Percentiles rank a stretch among this genome's conserved stretches.
These are phyloP conservation scores for Stephania japonica DNA, from an alignment of 164 flowering plant genomes.

Conservation along the genomic window DNA sequence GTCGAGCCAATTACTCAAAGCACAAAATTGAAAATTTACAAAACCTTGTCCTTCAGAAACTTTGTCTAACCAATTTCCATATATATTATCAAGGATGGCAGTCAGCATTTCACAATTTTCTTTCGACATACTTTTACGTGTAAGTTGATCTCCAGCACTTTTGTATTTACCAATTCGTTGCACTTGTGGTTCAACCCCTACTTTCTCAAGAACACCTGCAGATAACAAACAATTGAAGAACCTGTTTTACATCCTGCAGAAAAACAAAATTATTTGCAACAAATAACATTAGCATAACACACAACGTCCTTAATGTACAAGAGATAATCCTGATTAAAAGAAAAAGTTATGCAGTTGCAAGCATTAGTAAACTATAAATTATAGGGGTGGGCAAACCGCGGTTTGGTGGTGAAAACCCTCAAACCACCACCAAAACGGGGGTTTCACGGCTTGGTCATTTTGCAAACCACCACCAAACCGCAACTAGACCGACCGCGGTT, in stretches of 20 bases:
- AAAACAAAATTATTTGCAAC: neutral
- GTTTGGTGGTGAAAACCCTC: too few relatives aligned
- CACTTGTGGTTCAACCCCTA: conserved; percentile 84
- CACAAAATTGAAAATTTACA: conserved; percentile 3
- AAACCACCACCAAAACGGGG: too few relatives aligned
- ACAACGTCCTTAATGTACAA: neutral
- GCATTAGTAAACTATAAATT: neutral
- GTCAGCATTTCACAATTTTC: conserved; percentile 93
- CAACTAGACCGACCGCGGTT: too few relatives aligned
- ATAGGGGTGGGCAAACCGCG: too few relatives aligned
- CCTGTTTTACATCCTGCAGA: neutral
- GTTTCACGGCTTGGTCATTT: too few relatives aligned
- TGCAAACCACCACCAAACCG: too few relatives aligned
- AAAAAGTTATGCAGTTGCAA: neutral
- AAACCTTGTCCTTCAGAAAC: conserved; percentile 61
- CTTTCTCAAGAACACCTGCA: conserved; percentile 82
- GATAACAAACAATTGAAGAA: neutral
- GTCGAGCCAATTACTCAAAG: conserved; percentile 10
- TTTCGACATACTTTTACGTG: conserved; percentile 70
- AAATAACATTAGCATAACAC: neutral
- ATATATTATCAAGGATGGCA: conserved; percentile 77
- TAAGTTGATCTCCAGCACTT: conserved; percentile 93
- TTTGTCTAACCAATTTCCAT: conserved; percentile 76
- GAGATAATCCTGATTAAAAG: neutral
- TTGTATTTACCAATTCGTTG: conserved; percentile 90